Percentiles rank a stretch among this genome's conserved stretches.
These are phyloP conservation scores for Sporisorium sorghi DNA, from an alignment of 1,284 basidiomycete species.

Conservation along the genomic window DNA sequence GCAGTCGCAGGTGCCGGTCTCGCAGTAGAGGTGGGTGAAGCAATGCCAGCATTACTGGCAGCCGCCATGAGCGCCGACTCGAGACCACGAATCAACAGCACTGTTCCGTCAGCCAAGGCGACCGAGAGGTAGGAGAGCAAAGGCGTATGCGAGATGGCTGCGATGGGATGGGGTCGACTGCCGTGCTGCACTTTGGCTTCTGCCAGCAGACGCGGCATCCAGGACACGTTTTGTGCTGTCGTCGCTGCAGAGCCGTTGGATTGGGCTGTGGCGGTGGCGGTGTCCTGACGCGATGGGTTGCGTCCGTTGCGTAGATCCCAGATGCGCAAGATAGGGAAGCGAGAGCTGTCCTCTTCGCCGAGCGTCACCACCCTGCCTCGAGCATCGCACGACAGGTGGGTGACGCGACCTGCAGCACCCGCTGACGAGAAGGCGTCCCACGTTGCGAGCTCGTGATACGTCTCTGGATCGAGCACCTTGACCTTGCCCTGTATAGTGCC, in stretches of 20 bases:
- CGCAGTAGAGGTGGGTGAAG: constrained; percentile 1
- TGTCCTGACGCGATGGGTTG: constrained; percentile 7
- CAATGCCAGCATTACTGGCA: constrained; percentile 42
- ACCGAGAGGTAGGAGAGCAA: constrained; percentile 87
- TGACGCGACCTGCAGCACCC: constrained; percentile 41
- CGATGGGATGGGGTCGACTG: constrained; percentile 71
- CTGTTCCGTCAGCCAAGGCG: constrained; percentile 92
- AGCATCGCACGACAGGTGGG: constrained; percentile 55
- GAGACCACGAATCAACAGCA: constrained; percentile 88
- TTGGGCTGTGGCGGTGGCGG: background rate
- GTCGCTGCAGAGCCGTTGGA: background rate
- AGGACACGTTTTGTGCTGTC: constrained; percentile 12
- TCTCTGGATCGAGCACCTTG: constrained; percentile 57
- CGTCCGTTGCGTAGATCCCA: constrained; percentile 60
- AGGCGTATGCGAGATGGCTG: constrained; percentile 82
- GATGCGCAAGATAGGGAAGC: constrained; percentile 60
- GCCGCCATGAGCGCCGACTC: constrained; percentile 80
- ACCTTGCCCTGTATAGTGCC: constrained; percentile 51
- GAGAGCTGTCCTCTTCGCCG: constrained; percentile 54
- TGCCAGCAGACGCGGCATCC: constrained; percentile 54
- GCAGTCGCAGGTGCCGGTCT: constrained; percentile 42
- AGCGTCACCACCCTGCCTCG: constrained; percentile 52
- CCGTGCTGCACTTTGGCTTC: constrained; percentile 65
- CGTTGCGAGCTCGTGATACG: constrained; percentile 39
- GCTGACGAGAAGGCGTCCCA: constrained; percentile 58